Evolutionary conservation across 1,139 yeast species (phyloP).

Genomic region (Taphrina confusa): DNA sequence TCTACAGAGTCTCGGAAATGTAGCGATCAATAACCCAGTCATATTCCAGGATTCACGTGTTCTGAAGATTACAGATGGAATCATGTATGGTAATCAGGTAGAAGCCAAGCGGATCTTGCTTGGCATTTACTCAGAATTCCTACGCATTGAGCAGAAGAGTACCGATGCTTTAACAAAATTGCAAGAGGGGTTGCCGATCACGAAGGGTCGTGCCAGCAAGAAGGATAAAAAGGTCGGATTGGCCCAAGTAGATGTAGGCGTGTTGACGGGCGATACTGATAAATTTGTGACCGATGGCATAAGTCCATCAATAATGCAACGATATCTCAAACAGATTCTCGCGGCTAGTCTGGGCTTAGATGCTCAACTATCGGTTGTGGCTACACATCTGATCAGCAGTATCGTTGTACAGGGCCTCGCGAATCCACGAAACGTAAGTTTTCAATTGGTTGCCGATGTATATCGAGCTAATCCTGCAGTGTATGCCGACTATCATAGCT

Average conservation of each 20-base stretch:
- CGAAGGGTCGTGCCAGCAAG: background rate
- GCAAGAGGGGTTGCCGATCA: background rate
- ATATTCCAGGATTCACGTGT: constrained; percentile 9
- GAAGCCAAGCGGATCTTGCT: constrained; percentile 16
- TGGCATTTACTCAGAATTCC: constrained; percentile 7
- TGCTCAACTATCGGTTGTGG: constrained; percentile 52
- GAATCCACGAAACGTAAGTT: constrained; percentile 57
- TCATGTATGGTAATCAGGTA: constrained; percentile 17
- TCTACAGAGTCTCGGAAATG: constrained; percentile 15
- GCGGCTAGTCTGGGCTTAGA: constrained; percentile 55
- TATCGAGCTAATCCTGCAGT: constrained; percentile 43
- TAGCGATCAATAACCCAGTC: constrained; percentile 13
- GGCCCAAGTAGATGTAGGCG: constrained; percentile 16
- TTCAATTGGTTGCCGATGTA: background rate
- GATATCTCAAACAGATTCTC: constrained; percentile 57
- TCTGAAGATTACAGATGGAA: constrained; percentile 9
- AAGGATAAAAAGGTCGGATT: background rate
- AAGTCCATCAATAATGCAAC: constrained; percentile 62
- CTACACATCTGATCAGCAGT: constrained; percentile 58
- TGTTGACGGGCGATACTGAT: constrained; percentile 24
- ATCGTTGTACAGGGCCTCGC: constrained; percentile 67
- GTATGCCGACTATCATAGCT: constrained; percentile 70
- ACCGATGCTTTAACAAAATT: constrained; percentile 5
- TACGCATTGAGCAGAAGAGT: constrained; percentile 7
- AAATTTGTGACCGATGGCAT: constrained; percentile 25